phyloP scores from a whole-genome alignment of 306 rosid genomes.

The Cucumis melo region DNA sequence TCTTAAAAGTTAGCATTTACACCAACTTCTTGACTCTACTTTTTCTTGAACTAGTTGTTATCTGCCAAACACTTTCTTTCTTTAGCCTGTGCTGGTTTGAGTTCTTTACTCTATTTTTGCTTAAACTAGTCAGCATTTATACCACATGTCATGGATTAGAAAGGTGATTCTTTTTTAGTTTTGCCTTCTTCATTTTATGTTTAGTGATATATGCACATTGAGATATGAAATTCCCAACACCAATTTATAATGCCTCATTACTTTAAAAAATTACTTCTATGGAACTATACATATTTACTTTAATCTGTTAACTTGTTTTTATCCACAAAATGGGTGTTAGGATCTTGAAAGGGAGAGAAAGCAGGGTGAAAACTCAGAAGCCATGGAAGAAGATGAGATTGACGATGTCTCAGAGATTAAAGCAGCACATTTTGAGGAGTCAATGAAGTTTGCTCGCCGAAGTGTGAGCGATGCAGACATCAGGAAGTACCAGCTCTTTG shows the following conservation, averaged over 20 bases:
- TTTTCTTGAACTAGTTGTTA: neutral
- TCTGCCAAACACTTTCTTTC: neutral
- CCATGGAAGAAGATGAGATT: conserved; percentile 46
- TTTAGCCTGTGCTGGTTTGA: neutral
- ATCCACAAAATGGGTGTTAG: conserved; percentile 9
- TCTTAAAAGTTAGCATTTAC: neutral
- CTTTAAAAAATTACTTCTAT: neutral
- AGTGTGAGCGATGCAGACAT: conserved; percentile 63
- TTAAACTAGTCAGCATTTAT: too few relatives aligned
- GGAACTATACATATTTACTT: neutral
- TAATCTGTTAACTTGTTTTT: neutral
- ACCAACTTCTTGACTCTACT: neutral
- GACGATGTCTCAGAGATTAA: conserved; percentile 39
- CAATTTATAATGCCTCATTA: neutral
- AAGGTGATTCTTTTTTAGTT: neutral
- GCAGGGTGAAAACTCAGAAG: conserved; percentile 35
- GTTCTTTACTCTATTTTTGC: neutral
- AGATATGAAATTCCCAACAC: neutral
- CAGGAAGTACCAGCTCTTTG: conserved; percentile 52
- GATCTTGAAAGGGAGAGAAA: conserved; percentile 45
- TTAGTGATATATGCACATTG: neutral
- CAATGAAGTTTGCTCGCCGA: conserved; percentile 59
- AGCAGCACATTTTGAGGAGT: conserved; percentile 51
- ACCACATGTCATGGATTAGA: neutral
- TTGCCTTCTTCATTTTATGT: neutral